Conservation (phyloP, 2,329 filamentous ascomycete species). For the Lecanicillium sp. region DNA sequence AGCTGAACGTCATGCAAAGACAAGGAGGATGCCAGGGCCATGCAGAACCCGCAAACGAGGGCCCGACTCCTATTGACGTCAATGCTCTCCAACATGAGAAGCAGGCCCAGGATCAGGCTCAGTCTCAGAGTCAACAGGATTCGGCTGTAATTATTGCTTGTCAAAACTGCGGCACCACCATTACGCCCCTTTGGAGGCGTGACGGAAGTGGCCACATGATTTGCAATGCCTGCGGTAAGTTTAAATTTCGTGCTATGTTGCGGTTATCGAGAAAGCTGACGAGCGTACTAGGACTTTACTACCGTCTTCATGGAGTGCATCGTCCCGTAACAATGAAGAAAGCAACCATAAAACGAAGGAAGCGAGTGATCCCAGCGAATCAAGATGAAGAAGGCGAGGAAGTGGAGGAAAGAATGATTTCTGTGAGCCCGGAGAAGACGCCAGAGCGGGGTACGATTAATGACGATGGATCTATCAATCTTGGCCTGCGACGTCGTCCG, state of each 20-base stretch:
- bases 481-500: conserved; percentile 44
- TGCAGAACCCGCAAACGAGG: conserved; percentile 6
- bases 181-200: conserved; percentile 90
- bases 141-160: conserved; percentile 66
- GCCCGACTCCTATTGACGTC: conserved; percentile 20
- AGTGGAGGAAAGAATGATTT: conserved; percentile 34
- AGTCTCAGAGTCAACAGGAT: conserved; percentile 14
- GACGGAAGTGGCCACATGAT: conserved; percentile 95
- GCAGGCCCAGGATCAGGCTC: conserved; percentile 11
- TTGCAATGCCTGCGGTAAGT: conserved; percentile 93
- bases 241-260: not conserved
- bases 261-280: not conserved
- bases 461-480: conserved; percentile 56
- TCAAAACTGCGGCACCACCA: conserved; percentile 93
- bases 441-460: conserved; percentile 50
- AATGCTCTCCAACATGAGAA: conserved; percentile 27
- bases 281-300: conserved; percentile 64
- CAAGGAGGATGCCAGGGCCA: conserved; percentile 26
- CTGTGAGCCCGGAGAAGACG: conserved; percentile 26
- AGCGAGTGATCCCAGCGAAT: conserved; percentile 81
- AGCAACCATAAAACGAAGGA: conserved; percentile 88
- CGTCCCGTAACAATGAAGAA: conserved; percentile 98
- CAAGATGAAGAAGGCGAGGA: conserved; percentile 43
- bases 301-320: conserved; percentile 91
- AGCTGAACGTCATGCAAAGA: conserved; percentile 51